Evolutionary conservation across 2,329 filamentous ascomycete genomes (phyloP), one percentile per base, ranked within the genome.

Genomic region (Xylaria digitata): DNA sequence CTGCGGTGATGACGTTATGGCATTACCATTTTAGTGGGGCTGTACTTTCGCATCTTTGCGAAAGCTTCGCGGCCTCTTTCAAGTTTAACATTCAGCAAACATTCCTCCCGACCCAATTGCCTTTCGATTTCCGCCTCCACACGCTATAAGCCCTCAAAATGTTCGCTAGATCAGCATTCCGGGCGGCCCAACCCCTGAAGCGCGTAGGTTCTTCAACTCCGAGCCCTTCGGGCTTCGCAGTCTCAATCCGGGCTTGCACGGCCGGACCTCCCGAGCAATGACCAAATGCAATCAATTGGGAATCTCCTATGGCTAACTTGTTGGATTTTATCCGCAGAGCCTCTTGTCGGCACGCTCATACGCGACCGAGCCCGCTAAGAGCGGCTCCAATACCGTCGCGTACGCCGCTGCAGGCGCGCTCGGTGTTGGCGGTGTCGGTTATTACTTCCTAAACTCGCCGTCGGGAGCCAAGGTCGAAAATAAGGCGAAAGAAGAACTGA

Each of bases 291-390:
- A 11, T 48, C 48, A 43, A 60, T 54, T 45, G 26, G 37, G 46
- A 34, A 37, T 8, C 23, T 17, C 42, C 5, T 26, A 13, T 37
- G 32, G 58, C 73, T 75, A 62, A 76, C 66, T 6, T 17, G 15
- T 23, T 54, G 9, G 23, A 52, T 40, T 43, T 19, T 45, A 21
- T 37, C 15, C 37, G 11, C 57, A 78, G 75, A 69, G 66, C 49
- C 67, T 76, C 55, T 55, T 77, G 15, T 71, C 62, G 8, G 57
- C 73, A 46, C 76, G 76, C 60, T 69, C 71, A 76, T 97, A 97
- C 81, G 92, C 94, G 64, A 91, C 92, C 71, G 85, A 89, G 74
- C 75, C 79, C 17, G 64, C 78, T 69, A 87, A 88, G 80, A 82
- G 86, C 69, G 82, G 85, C 77, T 86, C 84, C 77, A 89, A 87